Evolutionary conservation across 2,329 filamentous ascomycete genomes (phyloP).

Genomic region (Pestalotiopsis sp.): DNA sequence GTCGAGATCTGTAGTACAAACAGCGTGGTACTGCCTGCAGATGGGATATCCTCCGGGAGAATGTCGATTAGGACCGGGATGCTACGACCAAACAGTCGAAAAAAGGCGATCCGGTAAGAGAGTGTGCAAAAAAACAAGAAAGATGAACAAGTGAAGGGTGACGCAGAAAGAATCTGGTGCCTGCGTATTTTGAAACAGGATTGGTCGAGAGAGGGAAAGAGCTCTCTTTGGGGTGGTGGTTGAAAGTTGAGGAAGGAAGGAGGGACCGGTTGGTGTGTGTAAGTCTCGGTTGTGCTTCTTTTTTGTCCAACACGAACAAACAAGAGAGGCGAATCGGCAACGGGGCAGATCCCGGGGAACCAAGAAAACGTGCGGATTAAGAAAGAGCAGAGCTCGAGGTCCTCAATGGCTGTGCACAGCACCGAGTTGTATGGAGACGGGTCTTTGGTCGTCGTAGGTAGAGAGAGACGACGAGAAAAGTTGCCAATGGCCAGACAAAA

Average conservation of each 20-base stretch:
- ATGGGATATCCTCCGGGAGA: not conserved
- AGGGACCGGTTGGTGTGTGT: not conserved
- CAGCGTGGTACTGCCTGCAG: not conserved
- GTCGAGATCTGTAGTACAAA: not conserved
- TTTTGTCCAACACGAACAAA: not conserved
- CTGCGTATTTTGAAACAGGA: not conserved
- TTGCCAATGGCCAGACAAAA: constrained; percentile 10
- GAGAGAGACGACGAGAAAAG: not conserved
- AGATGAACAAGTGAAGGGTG: not conserved
- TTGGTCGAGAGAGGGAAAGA: constrained; percentile 6
- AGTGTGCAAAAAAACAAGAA: constrained; percentile 4
- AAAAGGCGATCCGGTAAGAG: not conserved
- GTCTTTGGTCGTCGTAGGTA: not conserved
- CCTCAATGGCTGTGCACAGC: not conserved
- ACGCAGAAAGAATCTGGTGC: not conserved
- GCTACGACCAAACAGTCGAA: constrained; percentile 2
- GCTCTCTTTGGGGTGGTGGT: not conserved
- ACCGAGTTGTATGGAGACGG: not conserved
- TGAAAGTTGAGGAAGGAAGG: constrained; percentile 1
- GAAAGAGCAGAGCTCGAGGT: not conserved
- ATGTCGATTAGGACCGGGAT: not conserved
- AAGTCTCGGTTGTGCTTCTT: not conserved
- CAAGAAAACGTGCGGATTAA: not conserved
- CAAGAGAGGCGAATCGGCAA: not conserved
- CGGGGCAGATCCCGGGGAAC: not conserved